Evolutionary conservation across 139 green algal species (phyloP).

Genomic region (Haematococcus lacustris): DNA sequence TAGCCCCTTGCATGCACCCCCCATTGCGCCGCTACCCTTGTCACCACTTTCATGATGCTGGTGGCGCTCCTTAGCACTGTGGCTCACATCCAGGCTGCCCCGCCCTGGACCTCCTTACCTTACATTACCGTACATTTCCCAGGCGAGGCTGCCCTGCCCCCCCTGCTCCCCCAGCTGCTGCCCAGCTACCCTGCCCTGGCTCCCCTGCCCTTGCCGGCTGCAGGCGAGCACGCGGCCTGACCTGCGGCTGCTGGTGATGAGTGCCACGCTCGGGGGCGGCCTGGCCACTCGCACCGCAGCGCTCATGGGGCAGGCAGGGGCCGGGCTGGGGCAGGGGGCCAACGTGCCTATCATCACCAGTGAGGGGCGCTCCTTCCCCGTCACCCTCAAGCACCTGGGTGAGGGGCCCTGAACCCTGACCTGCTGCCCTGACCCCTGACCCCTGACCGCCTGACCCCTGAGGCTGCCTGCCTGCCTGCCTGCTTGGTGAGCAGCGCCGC

Average conservation of each 20-base stretch:
- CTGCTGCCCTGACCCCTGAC: neutral
- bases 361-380: conserved; percentile 49
- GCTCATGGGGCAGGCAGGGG: conserved; percentile 21
- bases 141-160: neutral
- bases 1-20: neutral
- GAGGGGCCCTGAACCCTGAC: neutral
- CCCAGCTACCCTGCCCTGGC: neutral
- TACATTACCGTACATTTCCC: neutral
- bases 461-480: neutral
- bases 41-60: neutral
- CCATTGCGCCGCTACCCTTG: neutral
- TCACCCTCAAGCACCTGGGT: conserved; percentile 38
- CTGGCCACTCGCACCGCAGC: conserved; percentile 29
- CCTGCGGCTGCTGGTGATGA: conserved; percentile 52
- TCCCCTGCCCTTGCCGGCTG: neutral
- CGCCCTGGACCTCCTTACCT: neutral
- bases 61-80: neutral
- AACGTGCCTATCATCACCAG: conserved; percentile 36
- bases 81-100: neutral
- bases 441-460: neutral
- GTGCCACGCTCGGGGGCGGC: conserved; percentile 52
- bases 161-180: neutral
- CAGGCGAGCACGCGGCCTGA: conserved; percentile 1
- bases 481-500: neutral
- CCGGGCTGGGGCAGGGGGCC: neutral